A percentile compares a stretch with the other conserved stretches of the same genome.
These are phyloP conservation scores for Corynespora cassiicola DNA, from an alignment of 2,329 filamentous ascomycete species.

Conservation along the genomic window DNA sequence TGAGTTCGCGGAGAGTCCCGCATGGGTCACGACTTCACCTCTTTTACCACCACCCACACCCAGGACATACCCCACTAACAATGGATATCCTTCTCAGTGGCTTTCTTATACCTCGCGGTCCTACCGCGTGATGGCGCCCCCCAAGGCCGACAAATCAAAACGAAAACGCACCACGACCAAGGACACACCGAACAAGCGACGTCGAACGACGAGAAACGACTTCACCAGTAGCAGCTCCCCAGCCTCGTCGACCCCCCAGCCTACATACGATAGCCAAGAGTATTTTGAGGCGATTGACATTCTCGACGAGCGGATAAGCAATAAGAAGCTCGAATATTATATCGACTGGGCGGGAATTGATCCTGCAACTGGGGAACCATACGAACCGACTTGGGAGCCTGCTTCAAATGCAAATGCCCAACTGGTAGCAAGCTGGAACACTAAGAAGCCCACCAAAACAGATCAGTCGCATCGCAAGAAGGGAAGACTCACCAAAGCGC, in stretches of 20 bases:
- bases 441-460: no score
- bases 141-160: no score
- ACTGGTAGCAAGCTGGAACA: constrained; percentile 41
- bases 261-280: constrained; percentile 3
- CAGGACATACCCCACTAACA: constrained; percentile 13
- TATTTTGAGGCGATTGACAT: constrained; percentile 25
- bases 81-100: constrained; percentile 22
- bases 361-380: constrained; percentile 55
- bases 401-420: constrained; percentile 40
- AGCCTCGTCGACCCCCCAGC: constrained; percentile 9
- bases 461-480: no score
- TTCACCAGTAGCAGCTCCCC: neutral
- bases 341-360: constrained; percentile 64
- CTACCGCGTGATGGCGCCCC: constrained; percentile 34
- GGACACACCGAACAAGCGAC: constrained; percentile 23
- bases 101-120: constrained; percentile 11
- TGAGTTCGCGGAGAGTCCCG: no score
- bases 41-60: constrained; percentile 1
- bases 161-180: constrained; percentile 22
- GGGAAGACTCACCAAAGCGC: no score
- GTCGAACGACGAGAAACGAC: constrained; percentile 11
- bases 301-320: constrained; percentile 20
- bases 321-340: constrained; percentile 49
- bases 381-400: constrained; percentile 60
- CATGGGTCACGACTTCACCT: no score